Base-by-base conservation (phyloP, 129 eudicot genomes). In the Sambucus nigra region DNA sequence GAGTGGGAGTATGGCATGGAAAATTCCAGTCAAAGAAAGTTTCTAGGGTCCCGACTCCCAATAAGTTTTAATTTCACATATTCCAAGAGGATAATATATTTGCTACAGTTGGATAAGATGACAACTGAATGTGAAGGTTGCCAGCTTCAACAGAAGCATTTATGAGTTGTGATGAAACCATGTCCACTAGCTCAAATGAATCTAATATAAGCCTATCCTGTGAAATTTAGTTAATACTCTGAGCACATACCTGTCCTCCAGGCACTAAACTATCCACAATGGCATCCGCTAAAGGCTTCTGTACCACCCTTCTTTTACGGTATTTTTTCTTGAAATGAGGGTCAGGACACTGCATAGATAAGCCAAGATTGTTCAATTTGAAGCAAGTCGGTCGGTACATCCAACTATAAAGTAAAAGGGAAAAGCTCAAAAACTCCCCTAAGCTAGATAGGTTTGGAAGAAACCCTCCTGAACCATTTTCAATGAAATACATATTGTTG, bases 281-380 rank as follows among this genome's bases (percentile, higher is more conserved):
- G 9, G 96, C 86, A 39, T 92, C 96, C 47, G 77, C 99, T 11
- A 92, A 68, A 55, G 91, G 94, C 80, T 86, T 92, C 66, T 92
- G 99, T 41, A 92, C 66, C 10, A 92, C 82, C 65, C 99, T 82
- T 72, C 99, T 80, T 75, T 92, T 92, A 54, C 75, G 94, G 61
- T 92, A 83, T 56, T 64, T 77, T 56, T 77, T 86, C 79, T 92
- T 92, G 65, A 92, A 92, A 69, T 92, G 96, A 51, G 99, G 99
- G 75, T 92, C 99, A 41, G 99, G 99, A 54, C 99, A 92, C 99
- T 92, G 84, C 72, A 73, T 22, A 59, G 13, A 51, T 21, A 46
- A 64, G 77, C 20, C 27, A 51, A 14, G 0, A 22, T 5, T 2
- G 7, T 15, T 15, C 16, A 10, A 14, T 5, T 14, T 13, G 25